Evolutionary conservation across 306 rosid genomes (phyloP).

Genomic region (Inga laurina): DNA sequence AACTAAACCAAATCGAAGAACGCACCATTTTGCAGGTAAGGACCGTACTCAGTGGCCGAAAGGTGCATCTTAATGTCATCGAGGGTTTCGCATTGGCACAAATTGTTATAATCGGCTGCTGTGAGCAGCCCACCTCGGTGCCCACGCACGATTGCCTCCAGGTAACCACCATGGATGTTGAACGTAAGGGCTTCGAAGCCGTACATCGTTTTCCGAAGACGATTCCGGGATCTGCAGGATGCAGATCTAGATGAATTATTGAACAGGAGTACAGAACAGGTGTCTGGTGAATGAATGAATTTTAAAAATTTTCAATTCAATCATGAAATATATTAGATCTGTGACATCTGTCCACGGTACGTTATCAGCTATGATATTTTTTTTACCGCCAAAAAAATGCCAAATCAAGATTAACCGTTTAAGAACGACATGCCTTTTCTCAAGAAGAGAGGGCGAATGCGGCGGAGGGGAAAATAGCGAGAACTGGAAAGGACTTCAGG

Average conservation of each 20-base stretch:
- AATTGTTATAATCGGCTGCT: constrained; percentile 89
- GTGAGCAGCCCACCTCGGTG: constrained; percentile 88
- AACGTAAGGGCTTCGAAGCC: constrained; percentile 93
- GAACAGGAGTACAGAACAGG: background rate
- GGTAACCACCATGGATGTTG: constrained; percentile 94
- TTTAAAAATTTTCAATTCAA: background rate
- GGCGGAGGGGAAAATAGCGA: background rate
- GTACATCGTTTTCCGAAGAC: constrained; percentile 54
- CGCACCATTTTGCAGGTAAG: constrained; percentile 97
- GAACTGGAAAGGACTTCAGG: background rate
- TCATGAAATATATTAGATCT: background rate
- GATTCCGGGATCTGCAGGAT: background rate
- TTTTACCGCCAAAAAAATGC: background rate
- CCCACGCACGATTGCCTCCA: constrained; percentile 96
- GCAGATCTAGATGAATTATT: background rate
- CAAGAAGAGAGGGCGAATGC: too few species aligned
- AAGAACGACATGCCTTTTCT: too few species aligned
- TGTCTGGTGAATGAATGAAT: background rate
- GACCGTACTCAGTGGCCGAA: constrained; percentile 94
- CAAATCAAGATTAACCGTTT: background rate
- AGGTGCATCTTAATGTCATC: constrained; percentile 99
- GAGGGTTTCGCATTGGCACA: constrained; percentile 96
- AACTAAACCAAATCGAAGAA: background rate
- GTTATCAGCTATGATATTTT: background rate
- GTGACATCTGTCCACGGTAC: background rate